Conservation (phyloP, 352 stramenopile genomes). For the Pilasporangium apinafurcum region DNA sequence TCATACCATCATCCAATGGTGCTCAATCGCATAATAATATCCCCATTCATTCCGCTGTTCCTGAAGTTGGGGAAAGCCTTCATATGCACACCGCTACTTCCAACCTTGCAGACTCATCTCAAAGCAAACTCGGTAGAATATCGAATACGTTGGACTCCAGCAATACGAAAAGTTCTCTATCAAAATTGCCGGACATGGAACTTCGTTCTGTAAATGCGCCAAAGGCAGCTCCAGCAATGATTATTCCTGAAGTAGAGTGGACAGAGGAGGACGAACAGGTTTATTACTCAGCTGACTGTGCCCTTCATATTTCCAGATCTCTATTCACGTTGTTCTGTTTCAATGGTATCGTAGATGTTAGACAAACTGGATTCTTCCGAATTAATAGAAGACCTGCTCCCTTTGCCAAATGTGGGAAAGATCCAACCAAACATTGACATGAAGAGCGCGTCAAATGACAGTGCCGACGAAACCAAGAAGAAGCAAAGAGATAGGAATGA, state of each 20-base stretch:
- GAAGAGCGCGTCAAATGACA: neutral
- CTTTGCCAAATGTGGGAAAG: neutral
- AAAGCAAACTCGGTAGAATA: no score
- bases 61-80: no score
- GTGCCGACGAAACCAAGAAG: constrained; percentile 4
- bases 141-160: no score
- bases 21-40: no score
- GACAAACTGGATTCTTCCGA: constrained; percentile 17
- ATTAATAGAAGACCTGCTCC: constrained; percentile 1
- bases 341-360: constrained; percentile 12
- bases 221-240: no score
- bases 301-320: neutral
- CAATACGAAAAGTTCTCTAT: no score
- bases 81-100: no score
- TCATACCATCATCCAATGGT: no score
- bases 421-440: neutral
- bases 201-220: no score
- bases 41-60: no score
- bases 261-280: constrained; percentile 54
- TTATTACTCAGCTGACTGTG: neutral
- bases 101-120: no score
- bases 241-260: constrained; percentile 41
- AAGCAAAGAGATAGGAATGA: constrained; percentile 27
- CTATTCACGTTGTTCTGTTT: neutral
- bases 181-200: no score